phyloP scores from a whole-genome alignment of 1,139 yeast species.

The Hanseniaspora gamundiae region DNA sequence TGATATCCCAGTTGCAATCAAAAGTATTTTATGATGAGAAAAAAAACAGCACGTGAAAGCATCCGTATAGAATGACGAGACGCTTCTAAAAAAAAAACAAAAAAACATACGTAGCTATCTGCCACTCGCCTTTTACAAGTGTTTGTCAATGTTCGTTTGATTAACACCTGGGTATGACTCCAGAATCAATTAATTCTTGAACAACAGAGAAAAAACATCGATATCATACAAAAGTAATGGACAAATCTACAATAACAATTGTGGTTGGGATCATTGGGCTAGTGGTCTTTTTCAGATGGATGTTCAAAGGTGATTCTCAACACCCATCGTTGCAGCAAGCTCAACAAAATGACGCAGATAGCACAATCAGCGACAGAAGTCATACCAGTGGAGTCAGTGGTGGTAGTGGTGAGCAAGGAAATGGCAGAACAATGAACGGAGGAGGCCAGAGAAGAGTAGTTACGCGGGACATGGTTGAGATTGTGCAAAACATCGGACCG shows the following conservation, averaged over 20 bases:
- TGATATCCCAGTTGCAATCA: too few species aligned
- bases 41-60: too few species aligned
- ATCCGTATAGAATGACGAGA: too few species aligned
- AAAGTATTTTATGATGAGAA: too few species aligned
- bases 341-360: not conserved
- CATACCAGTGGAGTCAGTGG: not conserved
- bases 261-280: constrained; percentile 14
- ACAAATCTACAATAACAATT: constrained; percentile 16
- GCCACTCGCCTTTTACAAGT: too few species aligned
- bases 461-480: constrained; percentile 73
- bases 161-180: too few species aligned
- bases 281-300: constrained; percentile 20
- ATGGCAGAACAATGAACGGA: not conserved
- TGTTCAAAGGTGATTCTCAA: constrained; percentile 15
- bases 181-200: too few species aligned
- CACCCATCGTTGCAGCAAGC: constrained; percentile 10
- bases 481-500: constrained; percentile 79
- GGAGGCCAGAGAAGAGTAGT: constrained; percentile 38
- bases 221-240: constrained; percentile 4
- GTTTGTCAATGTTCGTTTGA: too few species aligned
- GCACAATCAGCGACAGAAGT: not conserved
- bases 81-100: too few species aligned
- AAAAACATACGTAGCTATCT: too few species aligned
- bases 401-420: not conserved
- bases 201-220: not conserved